These are phyloP conservation scores for Trichoderma sp. DNA, from an alignment of 2,329 filamentous ascomycete genomes.

Conservation along the genomic window DNA sequence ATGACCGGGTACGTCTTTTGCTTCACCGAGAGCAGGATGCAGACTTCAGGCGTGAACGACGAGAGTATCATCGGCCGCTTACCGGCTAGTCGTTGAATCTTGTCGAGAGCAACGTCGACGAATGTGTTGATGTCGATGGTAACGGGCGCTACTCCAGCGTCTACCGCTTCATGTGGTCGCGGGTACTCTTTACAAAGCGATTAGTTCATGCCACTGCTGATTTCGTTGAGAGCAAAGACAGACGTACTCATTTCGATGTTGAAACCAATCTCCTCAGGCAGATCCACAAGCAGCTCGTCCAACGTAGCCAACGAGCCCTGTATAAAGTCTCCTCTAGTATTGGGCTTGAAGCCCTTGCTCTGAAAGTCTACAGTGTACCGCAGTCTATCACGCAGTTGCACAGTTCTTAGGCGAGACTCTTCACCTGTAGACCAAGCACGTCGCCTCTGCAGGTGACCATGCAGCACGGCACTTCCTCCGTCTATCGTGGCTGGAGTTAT, in stretches of 20 bases:
- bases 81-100: constrained; percentile 32
- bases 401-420: constrained; percentile 29
- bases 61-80: constrained; percentile 39
- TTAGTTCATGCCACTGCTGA: not conserved
- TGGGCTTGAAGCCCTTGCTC: constrained; percentile 43
- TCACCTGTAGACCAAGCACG: constrained; percentile 31
- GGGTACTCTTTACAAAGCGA: constrained; percentile 41
- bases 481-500: not conserved
- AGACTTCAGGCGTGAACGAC: constrained; percentile 41
- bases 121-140: constrained; percentile 44
- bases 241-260: constrained; percentile 45
- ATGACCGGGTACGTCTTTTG: constrained; percentile 38
- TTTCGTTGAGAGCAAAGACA: not conserved
- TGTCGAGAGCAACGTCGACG: constrained; percentile 40
- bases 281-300: constrained; percentile 39
- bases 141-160: constrained; percentile 38
- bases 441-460: constrained; percentile 18
- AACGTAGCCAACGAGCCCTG: constrained; percentile 42
- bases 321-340: constrained; percentile 43
- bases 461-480: not conserved
- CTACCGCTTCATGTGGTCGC: constrained; percentile 41
- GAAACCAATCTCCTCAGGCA: constrained; percentile 42
- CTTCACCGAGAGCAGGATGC: constrained; percentile 38
- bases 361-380: constrained; percentile 44
- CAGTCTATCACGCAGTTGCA: constrained; percentile 37